phyloP scores from a whole-genome alignment of 495 filamentous ascomycete genomes.

The Xylaria nigripes region DNA sequence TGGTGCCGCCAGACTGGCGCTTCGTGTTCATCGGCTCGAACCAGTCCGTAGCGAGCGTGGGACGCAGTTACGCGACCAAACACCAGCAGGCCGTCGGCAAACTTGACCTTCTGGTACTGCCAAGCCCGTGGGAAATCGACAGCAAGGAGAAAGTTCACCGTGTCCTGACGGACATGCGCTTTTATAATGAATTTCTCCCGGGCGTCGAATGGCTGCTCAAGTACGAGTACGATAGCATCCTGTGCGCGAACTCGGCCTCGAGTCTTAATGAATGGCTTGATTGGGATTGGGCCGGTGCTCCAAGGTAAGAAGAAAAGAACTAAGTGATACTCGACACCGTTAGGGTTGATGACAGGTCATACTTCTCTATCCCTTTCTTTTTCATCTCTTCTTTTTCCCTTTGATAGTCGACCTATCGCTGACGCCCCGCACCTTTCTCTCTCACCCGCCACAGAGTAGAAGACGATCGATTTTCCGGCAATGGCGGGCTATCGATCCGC shows the following conservation, averaged over 20 bases:
- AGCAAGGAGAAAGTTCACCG: slow-evolving; percentile 37
- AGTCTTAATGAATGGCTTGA: slow-evolving; percentile 41
- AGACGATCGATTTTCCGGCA: slow-evolving; percentile 37
- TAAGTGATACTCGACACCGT: no score
- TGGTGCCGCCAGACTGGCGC: slow-evolving; percentile 45
- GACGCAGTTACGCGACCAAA: slow-evolving; percentile 31
- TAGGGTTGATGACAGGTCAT: neutral
- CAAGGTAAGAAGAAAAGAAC: slow-evolving; percentile 23
- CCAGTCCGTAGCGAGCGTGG: slow-evolving; percentile 32
- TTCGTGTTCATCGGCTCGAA: slow-evolving; percentile 43
- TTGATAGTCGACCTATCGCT: neutral
- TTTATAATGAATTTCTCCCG: slow-evolving; percentile 39
- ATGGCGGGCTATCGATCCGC: slow-evolving; percentile 45
- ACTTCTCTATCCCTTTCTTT: neutral
- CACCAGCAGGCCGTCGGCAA: slow-evolving; percentile 39
- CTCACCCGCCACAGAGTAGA: slow-evolving; percentile 10
- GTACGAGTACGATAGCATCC: slow-evolving; percentile 42
- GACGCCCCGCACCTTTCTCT: neutral
- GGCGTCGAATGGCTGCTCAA: slow-evolving; percentile 39
- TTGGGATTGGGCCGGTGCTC: slow-evolving; percentile 42
- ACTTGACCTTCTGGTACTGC: slow-evolving; percentile 38
- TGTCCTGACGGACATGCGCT: slow-evolving; percentile 37
- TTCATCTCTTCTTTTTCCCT: neutral
- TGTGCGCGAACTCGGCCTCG: slow-evolving; percentile 40
- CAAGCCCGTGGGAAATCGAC: slow-evolving; percentile 32